Conservation (phyloP, 345 rosid species). For the Physaria fendleri region DNA sequence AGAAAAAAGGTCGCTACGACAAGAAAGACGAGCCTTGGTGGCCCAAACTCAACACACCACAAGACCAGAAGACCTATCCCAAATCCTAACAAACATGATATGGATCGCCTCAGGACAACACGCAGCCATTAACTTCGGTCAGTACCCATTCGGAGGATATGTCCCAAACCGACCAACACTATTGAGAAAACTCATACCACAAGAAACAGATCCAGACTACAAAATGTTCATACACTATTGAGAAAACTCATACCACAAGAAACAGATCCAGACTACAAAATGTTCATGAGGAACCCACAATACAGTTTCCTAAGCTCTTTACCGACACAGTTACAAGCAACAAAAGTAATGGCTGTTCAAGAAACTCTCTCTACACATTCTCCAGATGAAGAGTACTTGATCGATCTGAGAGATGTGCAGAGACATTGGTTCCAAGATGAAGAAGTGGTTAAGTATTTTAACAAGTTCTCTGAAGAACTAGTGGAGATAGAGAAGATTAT, state of each 20-base stretch:
- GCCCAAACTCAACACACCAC: constrained; percentile 67
- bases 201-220: too few relatives aligned
- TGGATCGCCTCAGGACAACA: constrained; percentile 95
- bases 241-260: constrained; percentile 69
- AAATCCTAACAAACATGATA: constrained; percentile 64
- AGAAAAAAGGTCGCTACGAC: constrained; percentile 77
- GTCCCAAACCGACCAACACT: constrained; percentile 88
- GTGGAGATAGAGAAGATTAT: constrained; percentile 66
- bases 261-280: constrained; percentile 48
- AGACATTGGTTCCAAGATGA: constrained; percentile 65
- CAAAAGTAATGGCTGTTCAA: constrained; percentile 96
- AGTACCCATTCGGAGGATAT: constrained; percentile 93
- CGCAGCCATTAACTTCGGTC: constrained; percentile 92
- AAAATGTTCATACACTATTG: too few relatives aligned
- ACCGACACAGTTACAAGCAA: constrained; percentile 87
- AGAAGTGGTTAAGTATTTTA: constrained; percentile 41
- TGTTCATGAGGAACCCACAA: constrained; percentile 64
- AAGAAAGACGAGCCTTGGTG: constrained; percentile 88
- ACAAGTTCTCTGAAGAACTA: constrained; percentile 46
- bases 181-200: too few relatives aligned
- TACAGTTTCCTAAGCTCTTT: constrained; percentile 51
- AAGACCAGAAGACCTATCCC: constrained; percentile 71
- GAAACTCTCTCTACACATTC: constrained; percentile 88
- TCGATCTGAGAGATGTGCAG: constrained; percentile 44
- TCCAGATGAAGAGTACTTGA: constrained; percentile 80